Evolutionary conservation across 352 stramenopile genomes (phyloP).

Genomic region (Pythium sukuiense): DNA sequence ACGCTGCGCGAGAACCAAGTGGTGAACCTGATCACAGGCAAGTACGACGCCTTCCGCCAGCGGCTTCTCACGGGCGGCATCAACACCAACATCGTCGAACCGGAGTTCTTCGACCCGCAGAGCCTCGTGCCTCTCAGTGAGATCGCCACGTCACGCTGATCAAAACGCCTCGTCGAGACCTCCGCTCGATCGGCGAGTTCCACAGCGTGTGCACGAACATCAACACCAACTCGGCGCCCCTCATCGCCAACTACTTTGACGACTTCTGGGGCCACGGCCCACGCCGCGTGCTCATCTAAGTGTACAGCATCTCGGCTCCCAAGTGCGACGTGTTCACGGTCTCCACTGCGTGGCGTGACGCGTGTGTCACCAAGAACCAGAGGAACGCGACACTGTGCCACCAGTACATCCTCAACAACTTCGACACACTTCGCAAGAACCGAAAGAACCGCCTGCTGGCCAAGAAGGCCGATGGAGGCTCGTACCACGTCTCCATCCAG

Average conservation of each 20-base stretch:
- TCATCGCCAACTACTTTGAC: constrained; percentile 27
- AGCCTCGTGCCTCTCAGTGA: constrained; percentile 27
- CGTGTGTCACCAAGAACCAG: constrained; percentile 29
- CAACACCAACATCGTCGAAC: constrained; percentile 26
- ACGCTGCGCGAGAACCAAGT: constrained; percentile 23
- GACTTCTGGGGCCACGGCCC: constrained; percentile 35
- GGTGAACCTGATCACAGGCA: constrained; percentile 9
- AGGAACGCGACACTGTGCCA: constrained; percentile 39
- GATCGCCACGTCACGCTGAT: constrained; percentile 26
- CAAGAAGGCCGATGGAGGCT: constrained; percentile 38
- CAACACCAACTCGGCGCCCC: constrained; percentile 23
- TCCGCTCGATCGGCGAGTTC: constrained; percentile 25
- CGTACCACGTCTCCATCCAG: constrained; percentile 47
- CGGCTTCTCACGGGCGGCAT: constrained; percentile 18
- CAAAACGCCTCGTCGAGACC: constrained; percentile 23
- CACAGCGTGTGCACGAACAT: constrained; percentile 26
- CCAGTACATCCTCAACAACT: constrained; percentile 48
- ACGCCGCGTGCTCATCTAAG: constrained; percentile 25
- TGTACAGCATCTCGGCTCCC: constrained; percentile 37
- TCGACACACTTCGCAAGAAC: constrained; percentile 33
- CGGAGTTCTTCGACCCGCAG: constrained; percentile 2
- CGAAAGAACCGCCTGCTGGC: constrained; percentile 34
- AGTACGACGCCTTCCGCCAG: constrained; percentile 18
- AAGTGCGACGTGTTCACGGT: constrained; percentile 20
- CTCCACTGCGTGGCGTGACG: constrained; percentile 7